A percentile compares a stretch with the other conserved stretches of the same genome.
These are phyloP conservation scores for Massariosphaeria phaeospora DNA, from an alignment of 495 filamentous ascomycete species.

Conservation along the genomic window DNA sequence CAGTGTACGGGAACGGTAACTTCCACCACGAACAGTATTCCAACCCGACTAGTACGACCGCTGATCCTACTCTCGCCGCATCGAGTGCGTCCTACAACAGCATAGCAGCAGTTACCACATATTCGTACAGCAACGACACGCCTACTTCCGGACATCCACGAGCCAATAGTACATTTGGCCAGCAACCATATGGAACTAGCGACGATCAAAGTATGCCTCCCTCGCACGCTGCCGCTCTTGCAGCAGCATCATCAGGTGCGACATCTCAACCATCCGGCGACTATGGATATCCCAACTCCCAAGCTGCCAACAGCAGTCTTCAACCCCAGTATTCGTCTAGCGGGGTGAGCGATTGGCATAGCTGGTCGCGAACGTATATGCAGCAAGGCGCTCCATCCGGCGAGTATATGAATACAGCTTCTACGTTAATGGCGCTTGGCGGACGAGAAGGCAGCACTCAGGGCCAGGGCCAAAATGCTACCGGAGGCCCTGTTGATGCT, in stretches of 20 bases:
- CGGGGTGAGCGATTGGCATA: conserved; percentile 23
- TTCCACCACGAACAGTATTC: conserved; percentile 17
- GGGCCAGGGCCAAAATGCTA: conserved; percentile 7
- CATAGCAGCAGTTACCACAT: background rate
- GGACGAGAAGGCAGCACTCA: conserved; percentile 23
- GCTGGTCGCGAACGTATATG: conserved; percentile 22
- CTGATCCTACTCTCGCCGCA: conserved; percentile 1
- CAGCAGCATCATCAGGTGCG: conserved; percentile 16
- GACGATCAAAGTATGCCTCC: conserved; percentile 21
- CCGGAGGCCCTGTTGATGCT: conserved; percentile 7
- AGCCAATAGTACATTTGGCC: conserved; percentile 2
- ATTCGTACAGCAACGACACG: conserved; percentile 12
- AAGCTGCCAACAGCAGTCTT: conserved; percentile 6
- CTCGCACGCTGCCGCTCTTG: conserved; percentile 26
- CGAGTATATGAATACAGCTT: conserved; percentile 32
- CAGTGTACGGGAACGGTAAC: conserved; percentile 13
- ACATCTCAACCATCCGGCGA: conserved; percentile 6
- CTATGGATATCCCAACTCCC: conserved; percentile 12
- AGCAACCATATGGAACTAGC: conserved; percentile 13
- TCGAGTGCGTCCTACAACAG: conserved; percentile 2
- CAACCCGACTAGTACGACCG: background rate
- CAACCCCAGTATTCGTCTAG: conserved; percentile 14
- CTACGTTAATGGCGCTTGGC: conserved; percentile 32
- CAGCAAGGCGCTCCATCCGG: conserved; percentile 8
- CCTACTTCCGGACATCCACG: conserved; percentile 10